Base-by-base conservation (phyloP, 2,329 filamentous ascomycete species). In the Chaetothyriales sp. region DNA sequence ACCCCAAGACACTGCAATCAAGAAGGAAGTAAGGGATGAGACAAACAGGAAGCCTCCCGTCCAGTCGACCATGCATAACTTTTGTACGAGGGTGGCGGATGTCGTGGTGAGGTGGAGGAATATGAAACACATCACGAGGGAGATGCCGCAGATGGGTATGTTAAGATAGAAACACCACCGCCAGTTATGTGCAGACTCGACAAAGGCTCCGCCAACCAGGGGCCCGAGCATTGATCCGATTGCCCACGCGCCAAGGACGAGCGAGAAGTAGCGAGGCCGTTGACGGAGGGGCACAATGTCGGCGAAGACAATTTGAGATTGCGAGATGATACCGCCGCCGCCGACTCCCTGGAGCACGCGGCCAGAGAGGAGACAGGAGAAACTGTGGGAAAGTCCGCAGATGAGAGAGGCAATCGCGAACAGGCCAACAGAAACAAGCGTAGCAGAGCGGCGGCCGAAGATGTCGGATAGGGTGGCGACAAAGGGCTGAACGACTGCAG, bases 391-490 rank as follows among this genome's bases (percentile, higher is more conserved):
- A 3, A 69, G 62, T 13, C 67, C 65, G 54, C 70, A 73, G 10
- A 75, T 61, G 2, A 73, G 65, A 0, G 70, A 71, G 13, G 73
- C 74, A 7, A 69, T 57, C 1, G 70, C 73, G 57, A 75, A 74
- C 56, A 75, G 63, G 1, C 69, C 51, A 0, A 75, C 61, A 0
- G 71, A 70, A 0, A 61, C 53, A 9, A 75, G 63, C 45, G 75
- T 66, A 47, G 73, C 63, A 4, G 66, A 62, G 19, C 70, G 70
- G 18, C 73, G 70, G 2, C 73, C 74, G 52, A 78, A 75, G 18
- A 74, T 68, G 51, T 73, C 67, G 8, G 70, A 69, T 3, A 74
- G 61, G 0, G 67, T 62, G 1, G 69, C 68, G 50, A 69, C 68
- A 48, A 71, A 62, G 18, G 70, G 71, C 46, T 73, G 67, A 46